phyloP scores from a whole-genome alignment of 805 yeast species.

The Metschnikowia aberdeeniae region DNA sequence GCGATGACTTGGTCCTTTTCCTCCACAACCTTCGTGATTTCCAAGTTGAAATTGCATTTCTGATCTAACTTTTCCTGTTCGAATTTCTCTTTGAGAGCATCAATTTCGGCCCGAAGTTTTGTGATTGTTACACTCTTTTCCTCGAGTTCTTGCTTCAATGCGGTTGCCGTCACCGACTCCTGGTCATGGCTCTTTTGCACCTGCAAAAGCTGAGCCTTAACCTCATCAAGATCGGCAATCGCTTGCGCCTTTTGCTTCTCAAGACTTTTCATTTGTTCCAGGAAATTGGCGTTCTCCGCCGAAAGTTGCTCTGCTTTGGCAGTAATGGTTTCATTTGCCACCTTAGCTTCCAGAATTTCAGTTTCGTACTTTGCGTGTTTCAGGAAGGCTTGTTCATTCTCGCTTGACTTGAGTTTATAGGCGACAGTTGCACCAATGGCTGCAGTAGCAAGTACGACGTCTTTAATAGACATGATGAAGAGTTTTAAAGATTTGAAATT shows the following conservation, averaged over 20 bases:
- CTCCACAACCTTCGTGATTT: constrained; percentile 21
- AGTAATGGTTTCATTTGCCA: constrained; percentile 6
- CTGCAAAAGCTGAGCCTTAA: neutral
- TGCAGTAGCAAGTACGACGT: constrained; percentile 6
- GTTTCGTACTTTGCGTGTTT: constrained; percentile 2
- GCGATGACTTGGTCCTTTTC: constrained; percentile 18
- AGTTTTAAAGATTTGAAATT: neutral
- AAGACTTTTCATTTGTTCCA: neutral
- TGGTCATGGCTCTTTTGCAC: neutral
- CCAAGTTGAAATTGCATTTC: constrained; percentile 23
- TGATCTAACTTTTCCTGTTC: constrained; percentile 14
- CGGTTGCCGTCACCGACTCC: constrained; percentile 4
- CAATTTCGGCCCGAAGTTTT: neutral
- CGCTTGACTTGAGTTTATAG: constrained; percentile 9
- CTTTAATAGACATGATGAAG: constrained; percentile 5
- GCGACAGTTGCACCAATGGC: constrained; percentile 8
- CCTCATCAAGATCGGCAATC: neutral
- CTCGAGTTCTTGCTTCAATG: constrained; percentile 1
- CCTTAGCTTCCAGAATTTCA: constrained; percentile 5
- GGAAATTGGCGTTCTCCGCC: constrained; percentile 1
- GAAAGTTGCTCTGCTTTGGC: constrained; percentile 3
- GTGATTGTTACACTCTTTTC: neutral
- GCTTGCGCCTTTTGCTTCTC: neutral
- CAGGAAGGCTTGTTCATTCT: constrained; percentile 5
- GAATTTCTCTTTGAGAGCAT: constrained; percentile 6